Percentiles rank a stretch among this genome's conserved stretches.
These are phyloP conservation scores for Penicillium bovifimosum DNA, from an alignment of 495 filamentous ascomycete genomes.

Conservation along the genomic window DNA sequence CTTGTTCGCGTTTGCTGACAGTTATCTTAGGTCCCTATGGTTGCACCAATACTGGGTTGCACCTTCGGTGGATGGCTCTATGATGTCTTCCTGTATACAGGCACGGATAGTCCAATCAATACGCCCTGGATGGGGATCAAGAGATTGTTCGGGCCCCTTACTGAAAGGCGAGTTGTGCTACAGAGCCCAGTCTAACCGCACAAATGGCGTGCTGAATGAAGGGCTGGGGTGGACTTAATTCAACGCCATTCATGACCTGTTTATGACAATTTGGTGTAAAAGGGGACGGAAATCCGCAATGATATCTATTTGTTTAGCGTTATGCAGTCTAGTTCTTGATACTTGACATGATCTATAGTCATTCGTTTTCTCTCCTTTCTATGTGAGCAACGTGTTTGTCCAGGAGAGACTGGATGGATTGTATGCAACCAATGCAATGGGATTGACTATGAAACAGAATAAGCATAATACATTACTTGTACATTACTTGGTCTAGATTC, in stretches of 20 bases:
- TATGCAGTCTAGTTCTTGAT: background rate
- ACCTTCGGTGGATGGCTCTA: constrained; percentile 57
- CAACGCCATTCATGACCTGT: background rate
- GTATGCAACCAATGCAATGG: too few relatives aligned
- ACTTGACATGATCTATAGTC: too few relatives aligned
- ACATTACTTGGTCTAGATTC: too few relatives aligned
- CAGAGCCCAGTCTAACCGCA: constrained; percentile 24
- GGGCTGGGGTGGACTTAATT: background rate
- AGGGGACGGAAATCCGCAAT: background rate
- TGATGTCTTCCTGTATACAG: constrained; percentile 56
- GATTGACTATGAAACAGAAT: too few relatives aligned
- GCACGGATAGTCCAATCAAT: constrained; percentile 51
- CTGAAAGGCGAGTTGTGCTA: constrained; percentile 7
- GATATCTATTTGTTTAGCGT: background rate
- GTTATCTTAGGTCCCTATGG: constrained; percentile 41
- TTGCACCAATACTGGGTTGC: constrained; percentile 54
- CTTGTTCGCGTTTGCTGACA: background rate
- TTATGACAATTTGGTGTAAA: background rate
- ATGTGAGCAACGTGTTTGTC: too few relatives aligned
- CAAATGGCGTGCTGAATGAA: background rate
- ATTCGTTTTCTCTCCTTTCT: too few relatives aligned
- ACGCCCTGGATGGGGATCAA: constrained; percentile 53
- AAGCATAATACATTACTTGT: too few relatives aligned
- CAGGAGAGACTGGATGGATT: too few relatives aligned
- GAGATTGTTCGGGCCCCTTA: constrained; percentile 26